Evolutionary conservation across 1,139 yeast species (phyloP).

Genomic region (Kodamaea sp.): DNA sequence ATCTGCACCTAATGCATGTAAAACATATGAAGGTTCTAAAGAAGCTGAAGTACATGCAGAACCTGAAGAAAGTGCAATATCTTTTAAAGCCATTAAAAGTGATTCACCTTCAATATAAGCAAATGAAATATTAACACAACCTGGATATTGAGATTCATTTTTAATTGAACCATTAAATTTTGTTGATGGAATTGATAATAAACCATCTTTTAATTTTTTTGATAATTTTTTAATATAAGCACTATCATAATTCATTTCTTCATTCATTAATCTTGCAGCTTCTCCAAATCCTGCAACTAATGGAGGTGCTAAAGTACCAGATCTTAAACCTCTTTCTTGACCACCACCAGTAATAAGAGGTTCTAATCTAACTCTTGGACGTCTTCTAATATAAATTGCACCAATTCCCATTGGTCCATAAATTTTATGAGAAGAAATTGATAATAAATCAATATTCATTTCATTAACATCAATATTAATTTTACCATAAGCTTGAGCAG

Average conservation of each 20-base stretch:
- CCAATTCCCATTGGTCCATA: slow-evolving; percentile 99
- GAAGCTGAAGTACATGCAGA: slow-evolving; percentile 99
- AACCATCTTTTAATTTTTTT: slow-evolving; percentile 64
- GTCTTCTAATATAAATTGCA: slow-evolving; percentile 90
- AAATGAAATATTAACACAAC: slow-evolving; percentile 94
- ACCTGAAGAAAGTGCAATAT: slow-evolving; percentile 92
- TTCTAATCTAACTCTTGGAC: slow-evolving; percentile 96
- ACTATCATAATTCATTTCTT: slow-evolving; percentile 73
- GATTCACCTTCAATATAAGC: slow-evolving; percentile 99
- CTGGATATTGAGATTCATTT: slow-evolving; percentile 64
- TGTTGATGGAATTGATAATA: slow-evolving; percentile 82
- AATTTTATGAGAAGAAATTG: slow-evolving; percentile 92
- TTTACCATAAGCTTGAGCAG: slow-evolving; percentile 97
- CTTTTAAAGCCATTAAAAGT: slow-evolving; percentile 92
- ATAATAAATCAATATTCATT: slow-evolving; percentile 87
- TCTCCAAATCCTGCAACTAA: slow-evolving; percentile 95
- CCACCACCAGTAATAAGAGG: slow-evolving; percentile 98
- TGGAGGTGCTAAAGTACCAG: slow-evolving; percentile 96
- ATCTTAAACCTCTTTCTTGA: slow-evolving; percentile 96
- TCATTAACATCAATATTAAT: slow-evolving; percentile 89
- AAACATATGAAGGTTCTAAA: slow-evolving; percentile 92
- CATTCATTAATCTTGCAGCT: slow-evolving; percentile 80
- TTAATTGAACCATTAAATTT: slow-evolving; percentile 80
- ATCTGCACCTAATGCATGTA: slow-evolving; percentile 96
- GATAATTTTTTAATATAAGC: slow-evolving; percentile 70